phyloP scores from a whole-genome alignment of 345 rosid genomes.

The Ceriops tagal region DNA sequence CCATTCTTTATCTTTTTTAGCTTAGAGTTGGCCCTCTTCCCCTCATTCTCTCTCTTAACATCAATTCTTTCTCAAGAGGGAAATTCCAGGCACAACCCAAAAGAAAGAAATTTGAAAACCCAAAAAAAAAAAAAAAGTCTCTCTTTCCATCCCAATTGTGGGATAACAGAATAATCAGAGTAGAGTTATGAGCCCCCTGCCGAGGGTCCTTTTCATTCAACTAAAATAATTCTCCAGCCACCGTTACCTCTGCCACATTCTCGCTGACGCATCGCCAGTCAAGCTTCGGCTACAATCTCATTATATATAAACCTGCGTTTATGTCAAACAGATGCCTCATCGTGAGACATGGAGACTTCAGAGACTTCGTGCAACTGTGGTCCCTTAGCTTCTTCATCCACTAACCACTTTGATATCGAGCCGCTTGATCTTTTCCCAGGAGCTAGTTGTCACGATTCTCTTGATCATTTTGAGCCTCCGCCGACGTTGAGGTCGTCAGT shows the following conservation, averaged over 20 bases:
- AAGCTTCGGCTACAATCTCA: constrained; percentile 15
- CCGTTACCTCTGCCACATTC: constrained; percentile 31
- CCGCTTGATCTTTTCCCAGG: constrained; percentile 52
- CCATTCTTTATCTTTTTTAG: constrained; percentile 71
- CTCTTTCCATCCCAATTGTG: constrained; percentile 43
- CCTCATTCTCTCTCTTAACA: constrained; percentile 20
- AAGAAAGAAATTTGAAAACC: constrained; percentile 1
- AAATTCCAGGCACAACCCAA: constrained; percentile 6
- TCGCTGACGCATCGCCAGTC: constrained; percentile 21
- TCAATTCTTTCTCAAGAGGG: constrained; percentile 9
- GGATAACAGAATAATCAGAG: constrained; percentile 52
- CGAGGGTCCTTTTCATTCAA: constrained; percentile 70
- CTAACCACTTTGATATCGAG: constrained; percentile 25
- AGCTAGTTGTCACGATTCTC: constrained; percentile 9
- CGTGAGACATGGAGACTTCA: constrained; percentile 33
- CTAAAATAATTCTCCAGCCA: constrained; percentile 68
- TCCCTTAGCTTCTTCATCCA: constrained; percentile 29
- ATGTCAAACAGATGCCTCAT: background rate
- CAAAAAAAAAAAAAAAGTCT: background rate
- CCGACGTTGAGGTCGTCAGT: constrained; percentile 30
- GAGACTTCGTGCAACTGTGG: constrained; percentile 23
- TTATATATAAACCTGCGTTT: constrained; percentile 12
- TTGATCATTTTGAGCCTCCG: constrained; percentile 18
- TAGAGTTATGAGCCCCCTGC: constrained; percentile 49
- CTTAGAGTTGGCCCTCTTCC: constrained; percentile 45